Evolutionary conservation across 306 rosid genomes (phyloP), one percentile per base, ranked within the genome.

Genomic region (Pueraria montana): DNA sequence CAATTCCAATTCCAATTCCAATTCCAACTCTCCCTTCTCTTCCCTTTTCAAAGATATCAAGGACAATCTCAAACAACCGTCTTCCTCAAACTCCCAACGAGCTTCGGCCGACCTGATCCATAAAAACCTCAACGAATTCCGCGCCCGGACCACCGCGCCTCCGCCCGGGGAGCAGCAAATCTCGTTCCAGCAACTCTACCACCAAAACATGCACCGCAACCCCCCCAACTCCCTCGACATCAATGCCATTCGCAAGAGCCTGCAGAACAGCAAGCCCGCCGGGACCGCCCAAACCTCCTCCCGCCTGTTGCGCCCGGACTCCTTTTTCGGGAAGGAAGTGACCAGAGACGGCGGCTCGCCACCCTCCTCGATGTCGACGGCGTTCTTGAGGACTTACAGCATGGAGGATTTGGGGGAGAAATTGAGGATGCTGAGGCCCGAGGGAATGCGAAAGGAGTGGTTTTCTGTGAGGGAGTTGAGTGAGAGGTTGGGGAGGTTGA

Each of bases 401-500:
- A 3, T 45, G 3, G 49, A 4, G 1, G 91, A 87, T 1, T 73
- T 95, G 87, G 99, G 98, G 40, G 49, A 72, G 56, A 93, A 82
- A 82, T 85, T 93, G 91, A 91, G 64, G 86, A 32, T 13, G n/a
- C 58, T 95, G 90, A 89, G 98, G 82, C 91, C 96, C 2, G 84
- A 46, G 5, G 89, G n/a, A 4, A 87, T 81, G 75, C 87, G 80
- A 40, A 74, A 59, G 1, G 72, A 63, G 2, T 81, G 86, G 92
- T 93, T 95, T 85, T 89, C 98, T 0, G 53, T 95, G 67, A 64
- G 12, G 32, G 98, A 95, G 76, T 83, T 95, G 90, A 89, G 63
- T 77, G 90, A 88, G 77, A 92, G 97, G 89, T 79, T 95, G 91
- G 52, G 3, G 66, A 87, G 82, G 85, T 53, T 95, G 76, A 90